Percentiles rank a stretch among this genome's conserved stretches.
Evolutionary conservation across 768 basidiomycete genomes (phyloP).

Genomic region (Mycena vulgaris): DNA sequence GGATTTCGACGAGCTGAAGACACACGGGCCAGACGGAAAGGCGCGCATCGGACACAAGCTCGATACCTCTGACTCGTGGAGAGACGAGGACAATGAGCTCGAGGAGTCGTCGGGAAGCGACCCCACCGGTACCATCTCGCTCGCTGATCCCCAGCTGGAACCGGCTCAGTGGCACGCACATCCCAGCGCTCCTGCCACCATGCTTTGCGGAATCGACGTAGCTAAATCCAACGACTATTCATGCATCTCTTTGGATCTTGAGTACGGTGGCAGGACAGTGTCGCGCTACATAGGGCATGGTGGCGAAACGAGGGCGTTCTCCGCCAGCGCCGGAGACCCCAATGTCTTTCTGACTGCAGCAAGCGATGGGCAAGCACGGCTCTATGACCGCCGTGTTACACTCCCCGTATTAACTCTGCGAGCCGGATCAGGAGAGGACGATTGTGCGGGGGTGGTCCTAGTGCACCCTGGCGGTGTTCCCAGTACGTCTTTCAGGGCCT

Average conservation of each 20-base stretch:
- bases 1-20: constrained; percentile 51
- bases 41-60: no score
- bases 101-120: constrained; percentile 47
- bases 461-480: constrained; percentile 57
- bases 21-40: constrained; percentile 48
- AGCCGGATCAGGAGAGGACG: no score
- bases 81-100: constrained; percentile 41
- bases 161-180: constrained; percentile 45
- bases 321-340: constrained; percentile 53
- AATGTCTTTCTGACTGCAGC: constrained; percentile 55
- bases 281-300: constrained; percentile 57
- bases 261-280: constrained; percentile 48
- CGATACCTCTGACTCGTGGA: neutral
- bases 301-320: constrained; percentile 48
- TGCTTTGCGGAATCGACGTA: constrained; percentile 43
- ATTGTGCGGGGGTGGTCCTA: constrained; percentile 44
- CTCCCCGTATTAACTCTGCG: constrained; percentile 55
- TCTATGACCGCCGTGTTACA: constrained; percentile 56
- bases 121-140: constrained; percentile 21
- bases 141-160: constrained; percentile 31
- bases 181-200: constrained; percentile 37
- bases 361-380: constrained; percentile 55
- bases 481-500: no score
- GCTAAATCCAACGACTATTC: constrained; percentile 27
- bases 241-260: constrained; percentile 51